Percentiles rank a stretch among this genome's conserved stretches.
Evolutionary conservation across 495 filamentous ascomycete genomes (phyloP).

Genomic region (Chaetomium tenue): DNA sequence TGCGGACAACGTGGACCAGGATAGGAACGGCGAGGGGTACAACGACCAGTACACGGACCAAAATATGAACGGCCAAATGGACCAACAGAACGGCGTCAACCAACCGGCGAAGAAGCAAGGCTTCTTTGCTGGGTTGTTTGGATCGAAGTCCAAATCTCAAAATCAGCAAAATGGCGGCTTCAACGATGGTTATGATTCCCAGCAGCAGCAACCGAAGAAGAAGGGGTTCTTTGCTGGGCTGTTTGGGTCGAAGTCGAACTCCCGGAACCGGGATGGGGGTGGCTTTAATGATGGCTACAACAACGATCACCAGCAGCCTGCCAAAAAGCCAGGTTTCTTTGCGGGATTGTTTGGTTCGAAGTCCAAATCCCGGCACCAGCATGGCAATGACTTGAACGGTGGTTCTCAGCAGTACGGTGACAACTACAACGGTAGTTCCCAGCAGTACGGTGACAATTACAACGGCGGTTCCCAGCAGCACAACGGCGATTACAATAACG

Average conservation of each 20-base stretch:
- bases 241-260: background rate
- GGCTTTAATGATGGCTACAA: background rate
- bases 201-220: background rate
- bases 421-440: no score
- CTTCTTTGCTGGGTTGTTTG: slow-evolving; percentile 1
- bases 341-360: background rate
- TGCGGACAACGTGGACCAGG: background rate
- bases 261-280: background rate
- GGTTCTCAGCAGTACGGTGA: background rate
- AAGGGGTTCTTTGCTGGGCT: background rate
- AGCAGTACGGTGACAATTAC: background rate
- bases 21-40: background rate
- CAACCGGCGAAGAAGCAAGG: background rate
- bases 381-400: background rate
- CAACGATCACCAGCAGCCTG: background rate
- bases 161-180: background rate
- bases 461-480: background rate
- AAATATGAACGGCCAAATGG: background rate
- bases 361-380: background rate
- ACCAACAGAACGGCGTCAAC: background rate
- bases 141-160: background rate
- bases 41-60: background rate
- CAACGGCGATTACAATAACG: background rate
- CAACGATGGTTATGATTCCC: background rate
- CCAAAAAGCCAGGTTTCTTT: background rate